These are phyloP conservation scores for Suhomyces sp. DNA, from an alignment of 805 yeast genomes.

Conservation along the genomic window DNA sequence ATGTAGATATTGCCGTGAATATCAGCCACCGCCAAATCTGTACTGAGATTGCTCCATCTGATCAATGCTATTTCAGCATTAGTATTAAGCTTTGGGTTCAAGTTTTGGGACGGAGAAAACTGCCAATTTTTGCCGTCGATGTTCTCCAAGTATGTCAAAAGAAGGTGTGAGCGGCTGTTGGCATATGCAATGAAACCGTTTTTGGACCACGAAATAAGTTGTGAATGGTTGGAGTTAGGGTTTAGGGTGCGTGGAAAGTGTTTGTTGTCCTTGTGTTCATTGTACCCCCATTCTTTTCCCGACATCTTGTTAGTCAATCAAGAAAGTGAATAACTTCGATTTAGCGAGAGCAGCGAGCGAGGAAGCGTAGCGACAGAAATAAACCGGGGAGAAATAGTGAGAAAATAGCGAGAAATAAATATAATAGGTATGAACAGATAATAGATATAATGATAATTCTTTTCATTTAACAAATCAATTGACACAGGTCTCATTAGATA, in stretches of 20 bases:
- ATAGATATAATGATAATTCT: too few relatives aligned
- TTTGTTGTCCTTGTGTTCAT: neutral
- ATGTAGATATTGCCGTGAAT: slow-evolving; percentile 56
- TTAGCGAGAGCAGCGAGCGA: neutral
- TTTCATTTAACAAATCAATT: too few relatives aligned
- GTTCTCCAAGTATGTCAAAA: slow-evolving; percentile 68
- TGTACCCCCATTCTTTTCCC: neutral
- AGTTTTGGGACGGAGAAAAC: slow-evolving; percentile 54
- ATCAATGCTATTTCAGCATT: slow-evolving; percentile 40
- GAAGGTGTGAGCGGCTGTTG: slow-evolving; percentile 39
- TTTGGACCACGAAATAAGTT: slow-evolving; percentile 68
- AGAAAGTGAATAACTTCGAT: neutral
- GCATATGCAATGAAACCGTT: slow-evolving; percentile 81
- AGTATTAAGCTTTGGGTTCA: slow-evolving; percentile 27
- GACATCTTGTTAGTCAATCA: too few relatives aligned
- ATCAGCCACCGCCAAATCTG: slow-evolving; percentile 81
- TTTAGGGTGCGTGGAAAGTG: neutral
- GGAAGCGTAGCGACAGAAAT: neutral
- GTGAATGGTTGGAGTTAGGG: slow-evolving; percentile 3
- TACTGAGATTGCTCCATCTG: slow-evolving; percentile 75
- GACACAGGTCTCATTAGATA: too few relatives aligned
- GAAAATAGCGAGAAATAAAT: neutral
- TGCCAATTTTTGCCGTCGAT: slow-evolving; percentile 78
- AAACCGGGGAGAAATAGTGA: neutral
- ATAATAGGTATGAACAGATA: too few relatives aligned